Conservation (phyloP, 805 yeast genomes). For the Kluyveromyces lactis region DNA sequence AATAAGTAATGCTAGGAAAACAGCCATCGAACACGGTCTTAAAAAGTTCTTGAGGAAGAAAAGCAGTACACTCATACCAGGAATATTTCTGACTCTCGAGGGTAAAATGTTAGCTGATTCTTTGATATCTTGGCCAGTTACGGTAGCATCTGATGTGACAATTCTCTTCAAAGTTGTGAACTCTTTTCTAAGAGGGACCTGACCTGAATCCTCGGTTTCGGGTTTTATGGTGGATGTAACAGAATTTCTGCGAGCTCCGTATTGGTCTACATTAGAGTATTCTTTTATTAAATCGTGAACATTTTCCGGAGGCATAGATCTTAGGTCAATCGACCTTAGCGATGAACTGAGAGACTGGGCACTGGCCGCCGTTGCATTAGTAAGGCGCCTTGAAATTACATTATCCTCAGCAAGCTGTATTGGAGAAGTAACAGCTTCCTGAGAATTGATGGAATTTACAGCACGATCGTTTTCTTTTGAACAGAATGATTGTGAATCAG, state of each 20-base stretch:
- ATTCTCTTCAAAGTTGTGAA: constrained; percentile 24
- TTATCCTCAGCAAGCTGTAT: constrained; percentile 2
- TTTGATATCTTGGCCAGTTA: constrained; percentile 23
- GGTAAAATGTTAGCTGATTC: constrained; percentile 26
- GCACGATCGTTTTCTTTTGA: not conserved
- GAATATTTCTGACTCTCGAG: constrained; percentile 19
- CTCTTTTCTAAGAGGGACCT: not conserved
- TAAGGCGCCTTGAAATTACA: not conserved
- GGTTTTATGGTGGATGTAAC: constrained; percentile 1
- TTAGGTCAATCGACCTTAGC: constrained; percentile 20
- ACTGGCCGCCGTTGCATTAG: not conserved
- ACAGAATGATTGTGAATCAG: not conserved
- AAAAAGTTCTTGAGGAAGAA: constrained; percentile 44
- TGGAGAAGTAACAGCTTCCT: not conserved
- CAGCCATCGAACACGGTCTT: constrained; percentile 67
- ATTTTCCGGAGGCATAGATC: constrained; percentile 35
- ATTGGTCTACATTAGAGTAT: constrained; percentile 33
- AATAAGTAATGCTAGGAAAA: constrained; percentile 54
- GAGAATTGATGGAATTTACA: not conserved
- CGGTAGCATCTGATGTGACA: constrained; percentile 29
- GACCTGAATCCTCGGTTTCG: not conserved
- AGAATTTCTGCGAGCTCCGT: constrained; percentile 21
- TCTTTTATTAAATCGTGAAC: constrained; percentile 41
- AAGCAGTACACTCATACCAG: constrained; percentile 21
- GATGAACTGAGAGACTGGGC: constrained; percentile 4